Percentiles rank a stretch among this genome's conserved stretches.
These are phyloP conservation scores for Pharnaceum exiguum DNA, from an alignment of 148 eudicot species.

Conservation along the genomic window DNA sequence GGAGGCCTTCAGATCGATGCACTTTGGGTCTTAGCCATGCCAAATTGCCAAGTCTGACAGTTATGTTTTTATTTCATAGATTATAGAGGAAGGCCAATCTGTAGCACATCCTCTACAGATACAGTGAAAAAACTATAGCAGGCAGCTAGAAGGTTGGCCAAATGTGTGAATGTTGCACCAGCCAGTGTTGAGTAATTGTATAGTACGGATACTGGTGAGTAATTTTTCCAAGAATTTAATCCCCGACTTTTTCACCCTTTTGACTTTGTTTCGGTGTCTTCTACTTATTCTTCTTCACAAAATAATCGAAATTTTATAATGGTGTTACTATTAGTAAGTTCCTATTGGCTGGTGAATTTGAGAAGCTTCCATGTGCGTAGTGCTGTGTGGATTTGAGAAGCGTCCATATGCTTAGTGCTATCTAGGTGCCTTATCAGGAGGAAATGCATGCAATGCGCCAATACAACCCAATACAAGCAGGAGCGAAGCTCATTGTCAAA, in stretches of 20 bases:
- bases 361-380: no score
- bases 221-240: slow-evolving; percentile 87
- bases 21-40: not conserved
- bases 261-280: not conserved
- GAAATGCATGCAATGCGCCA: slow-evolving; percentile 89
- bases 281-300: not conserved
- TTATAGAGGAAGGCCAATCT: slow-evolving; percentile 98
- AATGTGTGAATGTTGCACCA: slow-evolving; percentile 86
- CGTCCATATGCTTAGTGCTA: slow-evolving; percentile 42
- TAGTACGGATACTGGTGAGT: slow-evolving; percentile 99
- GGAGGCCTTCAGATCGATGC: not conserved
- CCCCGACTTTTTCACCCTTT: slow-evolving; percentile 56
- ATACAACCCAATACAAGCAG: no score
- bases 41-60: not conserved
- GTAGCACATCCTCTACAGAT: slow-evolving; percentile 81
- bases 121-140: slow-evolving; percentile 84
- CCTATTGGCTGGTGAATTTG: not conserved
- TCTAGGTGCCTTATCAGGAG: slow-evolving; percentile 83
- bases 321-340: not conserved
- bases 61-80: slow-evolving; percentile 43
- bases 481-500: no score
- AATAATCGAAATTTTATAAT: not conserved
- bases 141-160: slow-evolving; percentile 98
- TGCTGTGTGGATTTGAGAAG: no score
- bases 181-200: slow-evolving; percentile 96